Conservation (phyloP, 2,329 filamentous ascomycete species). For the Diaporthe sp. region DNA sequence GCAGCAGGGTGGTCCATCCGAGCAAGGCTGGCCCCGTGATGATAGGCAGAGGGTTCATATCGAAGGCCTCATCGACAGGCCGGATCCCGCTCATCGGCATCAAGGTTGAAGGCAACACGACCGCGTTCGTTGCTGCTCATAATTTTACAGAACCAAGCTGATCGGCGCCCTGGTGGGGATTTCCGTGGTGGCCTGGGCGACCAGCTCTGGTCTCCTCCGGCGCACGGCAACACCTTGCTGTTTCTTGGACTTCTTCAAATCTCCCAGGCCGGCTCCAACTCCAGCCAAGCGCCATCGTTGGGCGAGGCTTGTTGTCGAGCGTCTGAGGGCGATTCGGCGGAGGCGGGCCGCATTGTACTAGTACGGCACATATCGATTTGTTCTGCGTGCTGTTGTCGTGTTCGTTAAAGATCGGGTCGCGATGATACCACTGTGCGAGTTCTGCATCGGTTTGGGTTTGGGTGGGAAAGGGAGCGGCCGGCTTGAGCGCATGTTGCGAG, state of each 20-base stretch:
- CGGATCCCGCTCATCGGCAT: slow-evolving; percentile 55
- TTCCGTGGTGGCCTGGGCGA: neutral
- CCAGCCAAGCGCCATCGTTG: neutral
- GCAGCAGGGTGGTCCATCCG: slow-evolving; percentile 34
- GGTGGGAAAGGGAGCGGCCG: slow-evolving; percentile 18
- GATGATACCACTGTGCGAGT: slow-evolving; percentile 46
- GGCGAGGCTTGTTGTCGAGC: slow-evolving; percentile 2
- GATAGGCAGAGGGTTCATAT: slow-evolving; percentile 72
- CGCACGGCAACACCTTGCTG: neutral
- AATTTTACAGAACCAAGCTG: neutral
- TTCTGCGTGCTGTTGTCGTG: slow-evolving; percentile 29
- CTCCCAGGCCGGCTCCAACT: neutral
- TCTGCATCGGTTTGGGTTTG: slow-evolving; percentile 34
- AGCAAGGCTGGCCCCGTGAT: slow-evolving; percentile 56
- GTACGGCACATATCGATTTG: slow-evolving; percentile 31
- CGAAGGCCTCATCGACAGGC: slow-evolving; percentile 72
- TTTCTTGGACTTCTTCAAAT: neutral
- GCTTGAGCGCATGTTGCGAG: slow-evolving; percentile 27
- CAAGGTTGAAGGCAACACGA: slow-evolving; percentile 32
- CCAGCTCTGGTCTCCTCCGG: slow-evolving; percentile 4
- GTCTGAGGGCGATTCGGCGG: neutral
- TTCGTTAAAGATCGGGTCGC: slow-evolving; percentile 41
- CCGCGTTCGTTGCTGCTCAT: neutral
- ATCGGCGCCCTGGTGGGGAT: slow-evolving; percentile 7
- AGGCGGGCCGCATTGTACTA: slow-evolving; percentile 36